phyloP scores from a whole-genome alignment of 305 asterid genomes.

The Rubia balearica region DNA sequence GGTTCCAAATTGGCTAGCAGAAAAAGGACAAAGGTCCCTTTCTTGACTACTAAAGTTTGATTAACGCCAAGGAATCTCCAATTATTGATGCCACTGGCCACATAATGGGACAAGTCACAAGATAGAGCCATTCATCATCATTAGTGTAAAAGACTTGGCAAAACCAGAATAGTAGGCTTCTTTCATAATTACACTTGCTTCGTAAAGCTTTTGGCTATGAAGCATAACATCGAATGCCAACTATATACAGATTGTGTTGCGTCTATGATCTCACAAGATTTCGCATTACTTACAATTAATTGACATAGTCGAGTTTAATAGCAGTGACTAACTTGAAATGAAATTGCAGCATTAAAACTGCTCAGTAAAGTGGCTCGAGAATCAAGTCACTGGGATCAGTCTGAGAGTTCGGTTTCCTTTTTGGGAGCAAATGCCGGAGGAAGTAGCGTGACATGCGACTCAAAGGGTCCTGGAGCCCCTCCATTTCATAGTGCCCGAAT shows the following conservation, averaged over 20 bases:
- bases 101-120: neutral
- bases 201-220: neutral
- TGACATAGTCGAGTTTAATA: neutral
- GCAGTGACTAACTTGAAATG: conserved; percentile 3
- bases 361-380: conserved; percentile 41
- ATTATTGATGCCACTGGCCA: neutral
- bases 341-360: conserved; percentile 11
- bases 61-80: neutral
- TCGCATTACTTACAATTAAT: conserved; percentile 2
- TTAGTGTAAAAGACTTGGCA: neutral
- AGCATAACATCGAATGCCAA: neutral
- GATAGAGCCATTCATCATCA: neutral
- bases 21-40: neutral
- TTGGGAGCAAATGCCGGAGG: conserved; percentile 37
- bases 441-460: conserved; percentile 52
- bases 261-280: neutral
- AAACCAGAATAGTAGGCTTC: neutral
- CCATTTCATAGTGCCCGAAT: conserved; percentile 86
- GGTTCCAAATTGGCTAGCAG: neutral
- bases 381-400: conserved; percentile 35
- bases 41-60: neutral
- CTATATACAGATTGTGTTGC: neutral
- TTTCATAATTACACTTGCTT: conserved; percentile 1
- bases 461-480: conserved; percentile 86
- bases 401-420: conserved; percentile 31